Base-by-base conservation (phyloP, 306 rosid species). In the Phaseolus lunatus region DNA sequence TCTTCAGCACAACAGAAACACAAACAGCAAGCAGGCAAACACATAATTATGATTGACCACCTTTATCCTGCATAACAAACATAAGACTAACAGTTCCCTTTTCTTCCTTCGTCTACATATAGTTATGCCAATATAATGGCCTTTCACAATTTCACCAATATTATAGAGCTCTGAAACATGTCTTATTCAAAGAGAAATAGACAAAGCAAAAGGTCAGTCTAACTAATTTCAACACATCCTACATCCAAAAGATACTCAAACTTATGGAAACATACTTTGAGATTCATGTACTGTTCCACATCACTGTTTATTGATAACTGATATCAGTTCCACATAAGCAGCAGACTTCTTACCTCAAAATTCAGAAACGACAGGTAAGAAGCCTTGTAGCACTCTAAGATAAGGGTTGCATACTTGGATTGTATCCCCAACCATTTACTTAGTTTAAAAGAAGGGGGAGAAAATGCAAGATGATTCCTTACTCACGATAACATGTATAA, bases 401-500 rank as follows among this genome's bases (percentile, higher is more conserved):
- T 33, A 33, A 33, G 39, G 39, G 39, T 33, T 33, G 39, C 39
- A 33, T 29, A 29, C 3, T 29, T 29, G 31, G 31, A 29, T 33
- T 5, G 39, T 8, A 33, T 41, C 4, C 14, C 45, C 45, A 3
- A 41, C 45, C 0, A 15, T 16, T 16, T 45, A 14, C 52, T 50
- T 19, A 19, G 73, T 62, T 69, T 14, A 59, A 75, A 33, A 37
- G n/a, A 49, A 69, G 39, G 14, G 10, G 27, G 41, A 43, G 43
- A 70, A 69, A 53, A 62, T 37, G 24, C 68, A 69, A 81, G 47
- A 70, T 39, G 35, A 70, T 62, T 37, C 45, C 65, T 45, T 9
- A 44, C 20, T 24, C 3, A 35, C 23, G 44, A 15, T 15, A 19
- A 2, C 8, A 56, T 14, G 45, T 19, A 31, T 2, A 70, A 39